Evolutionary conservation across 2,329 filamentous ascomycete species (phyloP), one percentile per base, ranked within the genome.

Genomic region (Ophiostoma perfectum): DNA sequence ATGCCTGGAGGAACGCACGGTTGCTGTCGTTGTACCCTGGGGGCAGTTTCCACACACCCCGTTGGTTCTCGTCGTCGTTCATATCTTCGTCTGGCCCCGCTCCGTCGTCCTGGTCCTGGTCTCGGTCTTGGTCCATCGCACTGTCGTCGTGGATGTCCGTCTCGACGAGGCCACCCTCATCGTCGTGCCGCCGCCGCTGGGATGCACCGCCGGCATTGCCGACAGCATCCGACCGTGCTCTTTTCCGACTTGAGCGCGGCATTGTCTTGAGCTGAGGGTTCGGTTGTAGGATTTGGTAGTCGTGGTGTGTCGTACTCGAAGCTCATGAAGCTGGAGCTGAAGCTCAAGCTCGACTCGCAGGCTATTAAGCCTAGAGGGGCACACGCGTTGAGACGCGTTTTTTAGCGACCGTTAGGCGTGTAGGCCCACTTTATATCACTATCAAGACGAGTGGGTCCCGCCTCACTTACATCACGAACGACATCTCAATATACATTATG

Each of bases 1-100:
- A 88, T 65, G 91, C 91, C 78, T 99, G 95, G 0, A 98, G 82
- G 75, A 99, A 97, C 8, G 94, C 93, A 69, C 92, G 89, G 77
- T 97, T 91, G 71, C 83, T 84, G 76, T 96, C 82, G 68, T 77
- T 76, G 74, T 84, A 86, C 36, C 78, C 76, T 0, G 72, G 71
- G 3, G 74, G 75, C 11, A 79, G 67, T 9, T 42, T 44, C 69
- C 69, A 71, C 5, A 44, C 58, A 14, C 27, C 41, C 39, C 7
- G 39, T 27, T 27, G 27, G 44, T 41, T 42, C 1, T 63, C 45
- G 47, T 18, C 69, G 12, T 18, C 3, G 2, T 66, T 45, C 1
- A 18, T 14, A n/a, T 36, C 8, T 4, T 55, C 65, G 11, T 45
- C 55, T 27, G 27, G 27, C n/a, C 47, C 68, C 36, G 12, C 27